phyloP scores from a whole-genome alignment of 306 rosid genomes.

The Citrullus colocynthis region DNA sequence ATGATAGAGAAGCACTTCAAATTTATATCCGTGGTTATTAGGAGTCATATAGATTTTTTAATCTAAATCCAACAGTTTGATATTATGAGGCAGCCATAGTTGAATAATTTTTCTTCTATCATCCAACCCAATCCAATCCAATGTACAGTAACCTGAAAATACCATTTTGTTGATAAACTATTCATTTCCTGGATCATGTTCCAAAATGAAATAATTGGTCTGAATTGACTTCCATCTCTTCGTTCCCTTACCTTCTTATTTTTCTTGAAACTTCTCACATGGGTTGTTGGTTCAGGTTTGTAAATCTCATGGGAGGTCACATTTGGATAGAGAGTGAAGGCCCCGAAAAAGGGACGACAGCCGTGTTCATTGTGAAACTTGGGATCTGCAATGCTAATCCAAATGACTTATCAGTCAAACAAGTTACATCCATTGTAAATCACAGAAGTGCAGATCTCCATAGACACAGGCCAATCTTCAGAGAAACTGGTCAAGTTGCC shows the following conservation, averaged over 20 bases:
- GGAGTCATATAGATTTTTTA: too few species aligned
- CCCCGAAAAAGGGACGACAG: slow-evolving; percentile 52
- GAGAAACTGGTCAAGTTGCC: slow-evolving; percentile 27
- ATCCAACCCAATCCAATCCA: not conserved
- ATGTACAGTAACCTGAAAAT: not conserved
- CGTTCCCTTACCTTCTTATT: not conserved
- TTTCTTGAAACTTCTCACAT: not conserved
- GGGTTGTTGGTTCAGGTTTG: slow-evolving; percentile 50
- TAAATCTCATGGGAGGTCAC: slow-evolving; percentile 89
- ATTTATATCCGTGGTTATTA: too few species aligned
- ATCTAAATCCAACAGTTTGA: too few species aligned
- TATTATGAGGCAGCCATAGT: too few species aligned
- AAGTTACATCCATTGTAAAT: slow-evolving; percentile 25
- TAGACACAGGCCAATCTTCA: slow-evolving; percentile 30
- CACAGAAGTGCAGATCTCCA: slow-evolving; percentile 59
- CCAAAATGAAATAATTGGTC: not conserved
- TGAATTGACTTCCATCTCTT: not conserved
- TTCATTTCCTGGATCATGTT: slow-evolving; percentile 3
- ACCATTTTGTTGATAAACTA: not conserved
- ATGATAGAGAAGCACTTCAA: not conserved
- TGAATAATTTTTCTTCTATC: not conserved
- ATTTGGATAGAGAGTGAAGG: slow-evolving; percentile 93
- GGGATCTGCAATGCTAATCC: slow-evolving; percentile 32
- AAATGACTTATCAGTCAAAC: slow-evolving; percentile 29
- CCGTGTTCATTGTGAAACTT: slow-evolving; percentile 57